phyloP scores from a whole-genome alignment of 2,329 filamentous ascomycete species.

The Arthrobotrys megalospora region DNA sequence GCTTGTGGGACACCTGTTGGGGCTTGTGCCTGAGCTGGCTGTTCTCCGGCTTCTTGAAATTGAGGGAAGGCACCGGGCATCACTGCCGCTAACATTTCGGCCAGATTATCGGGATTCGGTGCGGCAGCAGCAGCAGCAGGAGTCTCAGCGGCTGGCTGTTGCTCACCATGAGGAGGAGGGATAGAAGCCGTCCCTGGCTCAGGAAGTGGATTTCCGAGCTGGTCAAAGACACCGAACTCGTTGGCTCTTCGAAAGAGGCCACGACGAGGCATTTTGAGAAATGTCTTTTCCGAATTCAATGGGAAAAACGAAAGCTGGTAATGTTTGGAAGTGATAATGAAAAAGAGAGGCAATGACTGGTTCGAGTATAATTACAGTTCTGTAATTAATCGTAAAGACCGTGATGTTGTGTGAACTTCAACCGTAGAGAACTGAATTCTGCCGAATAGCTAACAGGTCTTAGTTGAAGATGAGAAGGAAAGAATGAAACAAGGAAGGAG shows the following conservation, averaged over 20 bases:
- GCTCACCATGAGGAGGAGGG: background rate
- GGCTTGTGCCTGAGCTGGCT: background rate
- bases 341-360: no score
- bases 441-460: no score
- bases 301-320: background rate
- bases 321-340: no score
- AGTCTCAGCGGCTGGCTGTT: background rate
- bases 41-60: background rate
- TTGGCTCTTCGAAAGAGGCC: slow-evolving; percentile 35
- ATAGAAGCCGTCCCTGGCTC: background rate
- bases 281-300: background rate
- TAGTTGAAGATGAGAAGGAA: no score
- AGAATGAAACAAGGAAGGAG: no score
- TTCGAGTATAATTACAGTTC: no score
- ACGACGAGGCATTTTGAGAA: slow-evolving; percentile 38
- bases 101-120: slow-evolving; percentile 3
- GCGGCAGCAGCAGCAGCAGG: background rate
- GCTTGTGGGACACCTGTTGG: background rate
- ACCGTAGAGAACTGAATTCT: no score
- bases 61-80: slow-evolving; percentile 4
- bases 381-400: no score
- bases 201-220: background rate
- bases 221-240: slow-evolving; percentile 28
- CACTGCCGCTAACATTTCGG: background rate
- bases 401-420: no score